Percentiles rank a stretch among this genome's conserved stretches.
phyloP scores from a whole-genome alignment of 768 basidiomycete genomes.

The Leccinellum albellum region DNA sequence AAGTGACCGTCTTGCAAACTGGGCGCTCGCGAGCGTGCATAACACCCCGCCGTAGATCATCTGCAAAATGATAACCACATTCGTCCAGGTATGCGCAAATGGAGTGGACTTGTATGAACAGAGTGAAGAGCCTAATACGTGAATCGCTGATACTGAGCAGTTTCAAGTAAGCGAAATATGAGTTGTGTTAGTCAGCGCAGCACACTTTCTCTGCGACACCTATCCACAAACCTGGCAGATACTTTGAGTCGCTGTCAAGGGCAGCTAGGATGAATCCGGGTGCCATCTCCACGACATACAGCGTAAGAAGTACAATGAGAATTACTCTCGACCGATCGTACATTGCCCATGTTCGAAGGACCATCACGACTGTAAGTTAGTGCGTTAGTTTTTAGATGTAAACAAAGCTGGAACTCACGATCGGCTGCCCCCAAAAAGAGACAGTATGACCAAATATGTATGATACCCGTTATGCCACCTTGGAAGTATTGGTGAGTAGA shows the following conservation, averaged over 20 bases:
- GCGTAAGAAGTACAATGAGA: neutral
- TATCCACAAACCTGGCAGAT: neutral
- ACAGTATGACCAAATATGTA: neutral
- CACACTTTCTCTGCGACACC: no score
- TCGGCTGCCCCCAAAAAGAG: neutral
- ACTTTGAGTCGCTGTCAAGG: neutral
- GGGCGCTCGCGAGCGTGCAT: neutral
- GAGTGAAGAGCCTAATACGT: no score
- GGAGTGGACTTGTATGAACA: neutral
- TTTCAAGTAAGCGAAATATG: neutral
- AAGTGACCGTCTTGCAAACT: neutral
- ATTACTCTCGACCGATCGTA: neutral
- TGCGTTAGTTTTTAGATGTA: neutral
- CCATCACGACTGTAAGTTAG: neutral
- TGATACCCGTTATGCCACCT: neutral
- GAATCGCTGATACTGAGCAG: neutral
- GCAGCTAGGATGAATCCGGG: neutral
- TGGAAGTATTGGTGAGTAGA: neutral
- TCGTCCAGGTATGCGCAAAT: neutral
- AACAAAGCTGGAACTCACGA: neutral
- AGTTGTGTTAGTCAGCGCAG: neutral
- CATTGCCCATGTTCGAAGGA: conserved; percentile 1
- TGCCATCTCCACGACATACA: neutral
- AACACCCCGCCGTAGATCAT: neutral
- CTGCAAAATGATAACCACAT: neutral